Evolutionary conservation across 257 asterid genomes (phyloP).

Genomic region (Echites panduratus): DNA sequence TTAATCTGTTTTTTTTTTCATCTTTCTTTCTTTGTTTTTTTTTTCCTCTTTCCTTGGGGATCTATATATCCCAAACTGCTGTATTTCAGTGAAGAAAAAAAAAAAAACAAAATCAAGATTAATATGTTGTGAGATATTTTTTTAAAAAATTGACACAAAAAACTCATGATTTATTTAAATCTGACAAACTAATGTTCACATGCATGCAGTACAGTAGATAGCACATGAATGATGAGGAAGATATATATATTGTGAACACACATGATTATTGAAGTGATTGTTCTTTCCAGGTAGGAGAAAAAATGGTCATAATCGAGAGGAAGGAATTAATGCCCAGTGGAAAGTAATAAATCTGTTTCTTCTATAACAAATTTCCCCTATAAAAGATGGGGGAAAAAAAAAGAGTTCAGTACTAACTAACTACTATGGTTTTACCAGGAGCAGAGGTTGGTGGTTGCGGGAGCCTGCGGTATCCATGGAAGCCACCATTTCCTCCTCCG

Average conservation of each 20-base stretch:
- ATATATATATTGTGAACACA: too few species aligned
- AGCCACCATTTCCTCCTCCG: conserved; percentile 18
- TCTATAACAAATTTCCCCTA: background rate
- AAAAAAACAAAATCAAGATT: too few species aligned
- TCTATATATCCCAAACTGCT: too few species aligned
- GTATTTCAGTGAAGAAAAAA: too few species aligned
- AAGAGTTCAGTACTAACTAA: background rate
- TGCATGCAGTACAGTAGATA: background rate
- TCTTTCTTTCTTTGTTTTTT: too few species aligned
- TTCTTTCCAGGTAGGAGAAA: background rate
- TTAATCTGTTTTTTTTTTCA: too few species aligned
- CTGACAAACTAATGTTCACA: background rate
- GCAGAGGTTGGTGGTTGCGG: conserved; percentile 7
- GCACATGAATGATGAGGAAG: too few species aligned
- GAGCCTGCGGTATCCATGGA: conserved; percentile 23
- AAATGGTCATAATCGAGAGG: background rate
- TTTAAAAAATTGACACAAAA: too few species aligned
- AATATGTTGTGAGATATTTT: too few species aligned
- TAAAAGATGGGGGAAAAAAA: background rate
- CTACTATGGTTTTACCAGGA: background rate
- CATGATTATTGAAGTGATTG: background rate
- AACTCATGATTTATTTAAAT: background rate
- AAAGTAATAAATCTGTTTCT: background rate
- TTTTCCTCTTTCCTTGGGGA: too few species aligned
- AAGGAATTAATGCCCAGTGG: background rate